Evolutionary conservation across 106 monocot genomes (phyloP).

Genomic region (Posidonia australis): DNA sequence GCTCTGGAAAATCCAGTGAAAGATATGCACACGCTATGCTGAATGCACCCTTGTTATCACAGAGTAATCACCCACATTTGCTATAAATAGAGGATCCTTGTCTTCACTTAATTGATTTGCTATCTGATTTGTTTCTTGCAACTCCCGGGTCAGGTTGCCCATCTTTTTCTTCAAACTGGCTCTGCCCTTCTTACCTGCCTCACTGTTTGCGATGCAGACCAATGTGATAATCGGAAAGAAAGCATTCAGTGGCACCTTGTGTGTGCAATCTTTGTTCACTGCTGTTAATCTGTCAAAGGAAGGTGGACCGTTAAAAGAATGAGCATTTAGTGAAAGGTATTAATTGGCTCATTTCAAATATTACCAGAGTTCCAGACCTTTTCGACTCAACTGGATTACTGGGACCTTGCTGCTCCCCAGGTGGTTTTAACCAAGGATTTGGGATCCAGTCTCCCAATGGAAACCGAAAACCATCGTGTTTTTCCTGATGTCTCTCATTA

Average conservation of each 20-base stretch:
- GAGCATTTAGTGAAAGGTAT: not conserved
- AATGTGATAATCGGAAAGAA: constrained; percentile 92
- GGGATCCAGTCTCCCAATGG: constrained; percentile 53
- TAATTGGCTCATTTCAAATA: not conserved
- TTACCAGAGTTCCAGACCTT: constrained; percentile 14
- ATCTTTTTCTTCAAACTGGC: constrained; percentile 82
- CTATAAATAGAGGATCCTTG: constrained; percentile 79
- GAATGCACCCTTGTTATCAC: constrained; percentile 50
- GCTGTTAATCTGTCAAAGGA: not conserved
- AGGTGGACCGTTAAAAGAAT: not conserved
- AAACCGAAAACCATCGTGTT: constrained; percentile 24
- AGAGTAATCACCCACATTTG: constrained; percentile 88
- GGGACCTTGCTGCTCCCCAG: constrained; percentile 9
- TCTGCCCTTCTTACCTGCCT: constrained; percentile 50
- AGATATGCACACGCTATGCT: not conserved
- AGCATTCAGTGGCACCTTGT: constrained; percentile 32
- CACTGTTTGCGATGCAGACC: constrained; percentile 75
- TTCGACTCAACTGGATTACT: constrained; percentile 11
- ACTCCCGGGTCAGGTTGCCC: constrained; percentile 66
- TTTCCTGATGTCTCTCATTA: constrained; percentile 10
- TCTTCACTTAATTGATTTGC: constrained; percentile 24
- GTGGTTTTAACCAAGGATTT: constrained; percentile 44
- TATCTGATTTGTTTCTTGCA: constrained; percentile 43
- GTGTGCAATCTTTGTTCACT: constrained; percentile 1
- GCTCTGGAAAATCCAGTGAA: not conserved